Conservation (phyloP, 768 basidiomycete genomes). For the Rhodotorula babjevae region DNA sequence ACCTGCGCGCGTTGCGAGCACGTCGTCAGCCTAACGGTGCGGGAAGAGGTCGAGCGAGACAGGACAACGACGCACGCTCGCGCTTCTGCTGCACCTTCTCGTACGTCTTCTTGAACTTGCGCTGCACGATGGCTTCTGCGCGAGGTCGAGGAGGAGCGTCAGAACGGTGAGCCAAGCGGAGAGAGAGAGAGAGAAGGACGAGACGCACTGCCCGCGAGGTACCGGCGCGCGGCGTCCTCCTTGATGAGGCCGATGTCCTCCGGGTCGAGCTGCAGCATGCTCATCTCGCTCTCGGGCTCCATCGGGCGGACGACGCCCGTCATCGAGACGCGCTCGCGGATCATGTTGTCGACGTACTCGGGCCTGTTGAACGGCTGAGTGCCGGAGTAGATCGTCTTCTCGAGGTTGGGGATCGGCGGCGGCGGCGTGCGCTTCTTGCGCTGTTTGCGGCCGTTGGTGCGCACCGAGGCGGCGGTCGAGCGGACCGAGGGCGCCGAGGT, state of each 20-base stretch:
- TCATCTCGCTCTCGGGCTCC: slow-evolving; percentile 64
- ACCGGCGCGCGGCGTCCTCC: slow-evolving; percentile 71
- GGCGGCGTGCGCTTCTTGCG: not conserved
- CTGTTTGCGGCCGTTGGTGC: not conserved
- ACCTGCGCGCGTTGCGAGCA: not conserved
- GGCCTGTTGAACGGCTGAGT: slow-evolving; percentile 39
- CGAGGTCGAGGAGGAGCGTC: slow-evolving; percentile 19
- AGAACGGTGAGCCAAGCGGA: not conserved
- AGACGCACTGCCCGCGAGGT: slow-evolving; percentile 52
- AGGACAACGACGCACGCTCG: slow-evolving; percentile 53
- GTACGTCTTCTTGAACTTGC: slow-evolving; percentile 60
- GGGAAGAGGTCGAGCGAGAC: not conserved
- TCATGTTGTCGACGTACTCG: slow-evolving; percentile 58
- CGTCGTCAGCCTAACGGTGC: too few relatives aligned
- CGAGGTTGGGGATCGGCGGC: slow-evolving; percentile 14
- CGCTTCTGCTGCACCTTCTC: slow-evolving; percentile 64
- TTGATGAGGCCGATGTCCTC: slow-evolving; percentile 69
- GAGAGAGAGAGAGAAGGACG: too few relatives aligned
- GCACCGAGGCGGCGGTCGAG: not conserved
- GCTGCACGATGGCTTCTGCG: slow-evolving; percentile 59
- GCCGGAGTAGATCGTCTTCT: slow-evolving; percentile 39
- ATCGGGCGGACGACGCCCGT: slow-evolving; percentile 75
- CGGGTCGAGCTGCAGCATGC: slow-evolving; percentile 61
- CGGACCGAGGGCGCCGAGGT: not conserved
- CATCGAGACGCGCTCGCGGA: slow-evolving; percentile 82